A percentile compares a stretch with the other conserved stretches of the same genome.
Conservation (phyloP, 495 filamentous ascomycete species). For the Aspergillus nidulans region DNA sequence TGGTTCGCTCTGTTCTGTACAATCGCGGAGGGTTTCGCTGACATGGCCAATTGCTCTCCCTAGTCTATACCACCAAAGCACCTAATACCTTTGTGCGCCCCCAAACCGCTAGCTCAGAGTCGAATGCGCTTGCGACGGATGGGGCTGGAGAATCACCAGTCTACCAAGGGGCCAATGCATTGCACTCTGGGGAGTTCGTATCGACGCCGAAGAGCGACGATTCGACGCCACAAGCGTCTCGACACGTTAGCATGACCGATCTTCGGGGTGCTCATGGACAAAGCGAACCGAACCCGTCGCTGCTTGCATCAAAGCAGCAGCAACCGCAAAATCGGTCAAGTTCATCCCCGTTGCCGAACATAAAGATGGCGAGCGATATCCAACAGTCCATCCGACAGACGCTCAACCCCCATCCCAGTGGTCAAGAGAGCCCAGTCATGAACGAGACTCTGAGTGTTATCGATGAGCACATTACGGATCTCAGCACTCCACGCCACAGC, state of each 20-base stretch:
- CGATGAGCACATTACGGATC: conserved; percentile 94
- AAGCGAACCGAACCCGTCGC: conserved; percentile 17
- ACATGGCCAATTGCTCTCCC: not conserved
- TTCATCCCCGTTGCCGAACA: conserved; percentile 40
- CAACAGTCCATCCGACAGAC: conserved; percentile 46
- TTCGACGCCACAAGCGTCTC: conserved; percentile 45
- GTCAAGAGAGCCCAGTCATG: conserved; percentile 76
- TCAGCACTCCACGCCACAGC: conserved; percentile 69
- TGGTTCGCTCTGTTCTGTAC: not conserved
- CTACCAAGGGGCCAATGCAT: not conserved
- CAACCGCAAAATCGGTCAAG: conserved; percentile 38
- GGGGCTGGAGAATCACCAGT: not conserved
- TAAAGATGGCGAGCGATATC: conserved; percentile 37
- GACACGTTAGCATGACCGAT: conserved; percentile 38
- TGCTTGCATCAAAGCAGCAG: conserved; percentile 26
- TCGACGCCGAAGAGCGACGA: conserved; percentile 32
- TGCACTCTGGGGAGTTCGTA: conserved; percentile 1
- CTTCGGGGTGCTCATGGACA: conserved; percentile 20
- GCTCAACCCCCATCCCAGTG: conserved; percentile 37
- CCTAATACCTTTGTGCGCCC: conserved; percentile 8
- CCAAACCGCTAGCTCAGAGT: conserved; percentile 2
- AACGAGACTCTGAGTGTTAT: conserved; percentile 97
- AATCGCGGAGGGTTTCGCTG: not conserved
- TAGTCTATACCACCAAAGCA: conserved; percentile 32
- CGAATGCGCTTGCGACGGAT: conserved; percentile 3